These are phyloP conservation scores for Picochlorum sp. DNA, from an alignment of 139 green algal genomes.

Conservation along the genomic window DNA sequence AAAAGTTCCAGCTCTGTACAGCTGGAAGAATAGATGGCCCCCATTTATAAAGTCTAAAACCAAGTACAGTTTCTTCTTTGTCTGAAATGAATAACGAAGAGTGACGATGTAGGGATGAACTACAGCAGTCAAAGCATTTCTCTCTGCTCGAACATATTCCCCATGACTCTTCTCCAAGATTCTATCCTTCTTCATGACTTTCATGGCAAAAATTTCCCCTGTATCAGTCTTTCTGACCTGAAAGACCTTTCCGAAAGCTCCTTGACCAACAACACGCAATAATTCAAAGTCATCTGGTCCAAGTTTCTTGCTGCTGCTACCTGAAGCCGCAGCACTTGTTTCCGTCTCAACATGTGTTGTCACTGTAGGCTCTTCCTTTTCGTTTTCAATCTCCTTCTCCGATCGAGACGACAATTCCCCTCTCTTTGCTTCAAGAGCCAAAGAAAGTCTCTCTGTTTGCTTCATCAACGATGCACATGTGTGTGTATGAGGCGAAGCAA, in stretches of 20 bases:
- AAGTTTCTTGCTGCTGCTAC: conserved; percentile 18
- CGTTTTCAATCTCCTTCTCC: conserved; percentile 2
- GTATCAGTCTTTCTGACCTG: conserved; percentile 61
- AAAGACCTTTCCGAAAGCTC: conserved; percentile 93
- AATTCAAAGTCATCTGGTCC: conserved; percentile 87
- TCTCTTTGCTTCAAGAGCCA: not conserved
- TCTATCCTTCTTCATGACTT: conserved; percentile 82
- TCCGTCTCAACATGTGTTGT: conserved; percentile 12
- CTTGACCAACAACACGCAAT: conserved; percentile 87
- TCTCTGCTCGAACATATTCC: conserved; percentile 84
- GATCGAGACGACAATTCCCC: too few relatives aligned
- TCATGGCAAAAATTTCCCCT: conserved; percentile 85
- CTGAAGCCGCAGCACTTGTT: conserved; percentile 2
- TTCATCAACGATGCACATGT: not conserved
- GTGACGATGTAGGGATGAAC: conserved; percentile 95
- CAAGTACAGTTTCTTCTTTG: conserved; percentile 90
- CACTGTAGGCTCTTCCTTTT: not conserved
- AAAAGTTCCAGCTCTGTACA: conserved; percentile 87
- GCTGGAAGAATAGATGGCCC: conserved; percentile 96
- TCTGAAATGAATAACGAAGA: conserved; percentile 90
- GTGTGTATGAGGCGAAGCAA: conserved; percentile 10
- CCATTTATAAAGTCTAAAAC: conserved; percentile 98
- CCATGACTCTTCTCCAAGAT: conserved; percentile 87
- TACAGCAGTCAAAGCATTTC: conserved; percentile 84
- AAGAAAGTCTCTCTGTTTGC: not conserved